Base-by-base conservation (phyloP, 1,139 yeast genomes). In the Suhomyces coccinellae region DNA sequence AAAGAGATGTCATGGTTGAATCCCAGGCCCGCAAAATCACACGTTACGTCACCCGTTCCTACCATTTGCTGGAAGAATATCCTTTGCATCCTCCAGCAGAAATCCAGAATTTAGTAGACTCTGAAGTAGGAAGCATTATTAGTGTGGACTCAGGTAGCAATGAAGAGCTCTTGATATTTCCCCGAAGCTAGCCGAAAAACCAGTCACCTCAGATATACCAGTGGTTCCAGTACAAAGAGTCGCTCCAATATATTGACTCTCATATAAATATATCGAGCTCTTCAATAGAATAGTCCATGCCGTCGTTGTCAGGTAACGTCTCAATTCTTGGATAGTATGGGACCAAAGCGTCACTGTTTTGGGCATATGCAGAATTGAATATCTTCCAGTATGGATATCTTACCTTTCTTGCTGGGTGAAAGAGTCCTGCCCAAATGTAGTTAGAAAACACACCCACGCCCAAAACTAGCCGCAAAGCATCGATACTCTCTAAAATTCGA, bases 341-440 rank as follows among this genome's bases (percentile, higher is more conserved):
- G 1, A 90, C 91, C 62, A 93, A 65, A 0, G 91, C 71, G 59
- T 89, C 96, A 34, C 83, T 73, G 50, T 80, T 79, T 56, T 84
- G 90, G 13, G 87, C 79, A 59, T 91, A 91, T 17, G 91, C 82
- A 44, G 73, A 67, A 56, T 93, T 91, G 69, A 80, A 91, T 28
- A 91, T 63, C 53, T 79, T 82, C 98, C 99, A 95, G 62, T 86
- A 95, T 0, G 95, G 83, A 2, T 67, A 69, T 52, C 99, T 73
- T 0, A 95, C 99, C 57, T 85, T 87, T 45, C 85, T 73, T 0
- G 99, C 97, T 0, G 98, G 96, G 57, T 95, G 99, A 62, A 90
- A 93, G 24, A 95, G 67, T 0, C 99, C 99, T 0, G 85, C 82
- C 87, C 96, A 82, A 0, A 87, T 58, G 62, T 95, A 93, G 56